Base-by-base conservation (phyloP, 768 basidiomycete genomes). In the Tricholomella constricta region DNA sequence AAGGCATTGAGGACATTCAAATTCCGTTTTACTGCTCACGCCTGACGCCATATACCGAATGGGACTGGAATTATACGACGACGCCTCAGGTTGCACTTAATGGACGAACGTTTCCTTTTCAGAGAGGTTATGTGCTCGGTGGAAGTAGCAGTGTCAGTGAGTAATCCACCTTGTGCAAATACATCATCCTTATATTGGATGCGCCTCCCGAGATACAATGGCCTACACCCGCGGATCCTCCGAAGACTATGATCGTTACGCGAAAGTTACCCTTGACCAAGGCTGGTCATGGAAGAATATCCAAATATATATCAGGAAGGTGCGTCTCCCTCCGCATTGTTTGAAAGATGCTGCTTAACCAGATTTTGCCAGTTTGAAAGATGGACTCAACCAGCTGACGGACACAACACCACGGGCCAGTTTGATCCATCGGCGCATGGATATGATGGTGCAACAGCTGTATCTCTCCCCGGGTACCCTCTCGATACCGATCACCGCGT, bases 171-270 rank as follows among this genome's bases (percentile, higher is more conserved):
- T 6, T 31, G 6, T 11, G 6, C 29, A 31, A 31, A 31, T 31
- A 11, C 6, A 31, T 11, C 29, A 11, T 31, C 6, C 29, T 31
- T 11, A 31, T 6, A 31, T 11, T 11, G 29, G 6, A 11, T 31
- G 29, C 11, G 29, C 29, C 11, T 31, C 11, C 29, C 29, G 9
- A 26, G 48, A 26, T 23, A 50, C 12, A 22, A 55, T 29, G 42
- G 52, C 38, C 6, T 74, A 70, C 41, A 69, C 71, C 10, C 68
- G 71, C 6, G 72, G 72, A 23, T 63, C 69, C 1, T 45, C 57
- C 17, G 69, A 70, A 6, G 72, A 73, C 41, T 72, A 61, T 42
- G 64, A 74, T 54, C 62, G 67, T 4, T 72, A 60, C 52, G 72
- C 71, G 11, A 50, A 25, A 0, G 32, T 71, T 9, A 66, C 68